These are phyloP conservation scores for Neohortaea acidophila DNA, from an alignment of 495 filamentous ascomycete species.

Conservation along the genomic window DNA sequence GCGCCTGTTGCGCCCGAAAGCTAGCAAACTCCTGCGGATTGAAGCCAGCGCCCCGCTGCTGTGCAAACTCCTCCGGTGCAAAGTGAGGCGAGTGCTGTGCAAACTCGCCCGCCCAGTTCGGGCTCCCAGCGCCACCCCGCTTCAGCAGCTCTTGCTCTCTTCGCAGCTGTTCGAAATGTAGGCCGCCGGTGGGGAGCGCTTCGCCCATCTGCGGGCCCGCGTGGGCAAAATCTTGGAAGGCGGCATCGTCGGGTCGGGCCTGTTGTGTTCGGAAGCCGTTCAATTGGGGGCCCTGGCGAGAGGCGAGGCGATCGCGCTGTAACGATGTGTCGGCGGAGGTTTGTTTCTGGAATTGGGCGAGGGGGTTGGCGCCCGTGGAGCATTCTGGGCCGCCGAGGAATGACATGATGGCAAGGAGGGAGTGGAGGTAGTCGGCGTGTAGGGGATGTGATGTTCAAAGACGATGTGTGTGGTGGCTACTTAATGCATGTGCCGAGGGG, in stretches of 20 bases:
- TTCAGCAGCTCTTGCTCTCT: conserved; percentile 48
- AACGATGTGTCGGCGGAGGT: conserved; percentile 87
- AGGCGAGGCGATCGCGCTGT: conserved; percentile 62
- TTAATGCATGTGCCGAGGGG: too few relatives aligned
- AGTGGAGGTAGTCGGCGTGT: too few relatives aligned
- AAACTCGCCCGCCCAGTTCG: conserved; percentile 45
- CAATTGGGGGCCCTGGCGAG: conserved; percentile 1
- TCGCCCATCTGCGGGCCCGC: conserved; percentile 7
- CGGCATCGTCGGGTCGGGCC: conserved; percentile 7
- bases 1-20: conserved; percentile 10
- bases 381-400: conserved; percentile 93
- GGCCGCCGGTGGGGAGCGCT: not conserved
- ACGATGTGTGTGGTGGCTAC: too few relatives aligned
- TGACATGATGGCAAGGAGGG: conserved; percentile 37
- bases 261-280: conserved; percentile 14
- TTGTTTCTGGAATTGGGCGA: conserved; percentile 92
- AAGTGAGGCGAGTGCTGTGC: conserved; percentile 52
- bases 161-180: conserved; percentile 20
- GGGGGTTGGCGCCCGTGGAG: conserved; percentile 88
- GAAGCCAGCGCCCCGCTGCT: conserved; percentile 38
- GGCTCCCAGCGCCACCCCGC: conserved; percentile 37
- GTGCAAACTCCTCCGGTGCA: conserved; percentile 43
- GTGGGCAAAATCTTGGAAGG: conserved; percentile 16
- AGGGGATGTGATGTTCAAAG: not conserved
- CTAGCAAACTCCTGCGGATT: conserved; percentile 59